A percentile compares a stretch with the other conserved stretches of the same genome.
phyloP scores from a whole-genome alignment of 1,139 yeast genomes.

The Magnusiomyces paraingens region DNA sequence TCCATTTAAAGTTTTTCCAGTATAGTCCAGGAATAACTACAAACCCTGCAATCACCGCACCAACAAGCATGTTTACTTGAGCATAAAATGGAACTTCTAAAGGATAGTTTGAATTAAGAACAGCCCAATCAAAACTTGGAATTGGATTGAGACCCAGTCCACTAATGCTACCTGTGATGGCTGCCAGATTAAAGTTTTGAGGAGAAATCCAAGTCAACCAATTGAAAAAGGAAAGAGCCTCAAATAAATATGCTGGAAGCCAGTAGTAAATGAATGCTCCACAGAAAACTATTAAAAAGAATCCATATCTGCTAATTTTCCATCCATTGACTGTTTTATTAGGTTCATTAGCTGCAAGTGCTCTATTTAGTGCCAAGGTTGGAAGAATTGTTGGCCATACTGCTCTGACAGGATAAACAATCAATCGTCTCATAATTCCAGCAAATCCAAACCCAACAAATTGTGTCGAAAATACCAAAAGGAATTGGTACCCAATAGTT shows the following conservation, averaged over 20 bases:
- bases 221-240: slow-evolving; percentile 45
- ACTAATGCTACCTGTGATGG: slow-evolving; percentile 43
- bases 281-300: slow-evolving; percentile 38
- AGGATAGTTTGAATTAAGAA: slow-evolving; percentile 35
- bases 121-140: slow-evolving; percentile 41
- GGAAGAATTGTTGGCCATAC: slow-evolving; percentile 49
- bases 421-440: slow-evolving; percentile 46
- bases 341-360: slow-evolving; percentile 17
- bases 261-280: slow-evolving; percentile 49
- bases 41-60: slow-evolving; percentile 39
- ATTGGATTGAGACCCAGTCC: slow-evolving; percentile 57
- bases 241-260: slow-evolving; percentile 49
- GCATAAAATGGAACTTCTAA: slow-evolving; percentile 46
- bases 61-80: slow-evolving; percentile 38
- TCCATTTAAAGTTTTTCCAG: slow-evolving; percentile 46
- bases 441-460: slow-evolving; percentile 51
- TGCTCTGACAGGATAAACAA: slow-evolving; percentile 44
- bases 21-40: slow-evolving; percentile 41
- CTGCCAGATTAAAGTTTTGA: slow-evolving; percentile 45
- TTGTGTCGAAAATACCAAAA: slow-evolving; percentile 42
- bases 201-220: slow-evolving; percentile 63
- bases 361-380: slow-evolving; percentile 19
- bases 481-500: slow-evolving; percentile 40
- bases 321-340: slow-evolving; percentile 37
- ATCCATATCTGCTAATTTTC: slow-evolving; percentile 41